Conservation (phyloP, 2,329 filamentous ascomycete species). For the Geosmithia putterillii region DNA sequence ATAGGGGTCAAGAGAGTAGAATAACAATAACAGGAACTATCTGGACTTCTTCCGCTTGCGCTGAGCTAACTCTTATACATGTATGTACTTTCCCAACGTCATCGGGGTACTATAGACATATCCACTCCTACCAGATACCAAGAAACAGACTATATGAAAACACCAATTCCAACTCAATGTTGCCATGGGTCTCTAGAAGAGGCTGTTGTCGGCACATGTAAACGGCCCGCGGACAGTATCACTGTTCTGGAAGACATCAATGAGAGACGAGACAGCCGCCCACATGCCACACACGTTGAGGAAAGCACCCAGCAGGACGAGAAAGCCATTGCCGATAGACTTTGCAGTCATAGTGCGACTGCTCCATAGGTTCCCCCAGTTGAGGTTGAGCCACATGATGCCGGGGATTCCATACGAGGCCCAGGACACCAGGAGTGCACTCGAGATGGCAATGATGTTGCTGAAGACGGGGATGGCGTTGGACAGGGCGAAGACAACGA, state of each 20-base stretch:
- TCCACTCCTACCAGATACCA: too few species aligned
- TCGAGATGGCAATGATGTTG: conserved; percentile 22
- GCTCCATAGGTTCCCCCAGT: conserved; percentile 17
- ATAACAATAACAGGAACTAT: too few species aligned
- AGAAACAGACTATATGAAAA: too few species aligned
- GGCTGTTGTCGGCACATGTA: conserved; percentile 19
- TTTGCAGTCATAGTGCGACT: conserved; percentile 15
- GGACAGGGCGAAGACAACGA: conserved; percentile 19
- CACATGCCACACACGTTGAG: conserved; percentile 22
- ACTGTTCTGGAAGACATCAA: conserved; percentile 15
- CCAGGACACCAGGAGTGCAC: conserved; percentile 22
- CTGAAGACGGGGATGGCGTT: conserved; percentile 24
- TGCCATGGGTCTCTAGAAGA: conserved; percentile 16
- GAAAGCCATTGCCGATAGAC: conserved; percentile 14
- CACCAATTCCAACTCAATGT: too few species aligned
- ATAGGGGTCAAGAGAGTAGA: too few species aligned
- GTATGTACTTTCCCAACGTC: too few species aligned
- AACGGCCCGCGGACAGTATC: conserved; percentile 17
- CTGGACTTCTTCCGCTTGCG: too few species aligned
- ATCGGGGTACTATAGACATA: too few species aligned
- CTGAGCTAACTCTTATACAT: too few species aligned
- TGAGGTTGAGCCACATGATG: conserved; percentile 22
- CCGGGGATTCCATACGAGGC: conserved; percentile 22
- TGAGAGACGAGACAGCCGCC: conserved; percentile 17
- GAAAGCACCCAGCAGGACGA: conserved; percentile 18